A percentile compares a stretch with the other conserved stretches of the same genome.
phyloP scores from a whole-genome alignment of 805 yeast species.

The Candida tibetensis region DNA sequence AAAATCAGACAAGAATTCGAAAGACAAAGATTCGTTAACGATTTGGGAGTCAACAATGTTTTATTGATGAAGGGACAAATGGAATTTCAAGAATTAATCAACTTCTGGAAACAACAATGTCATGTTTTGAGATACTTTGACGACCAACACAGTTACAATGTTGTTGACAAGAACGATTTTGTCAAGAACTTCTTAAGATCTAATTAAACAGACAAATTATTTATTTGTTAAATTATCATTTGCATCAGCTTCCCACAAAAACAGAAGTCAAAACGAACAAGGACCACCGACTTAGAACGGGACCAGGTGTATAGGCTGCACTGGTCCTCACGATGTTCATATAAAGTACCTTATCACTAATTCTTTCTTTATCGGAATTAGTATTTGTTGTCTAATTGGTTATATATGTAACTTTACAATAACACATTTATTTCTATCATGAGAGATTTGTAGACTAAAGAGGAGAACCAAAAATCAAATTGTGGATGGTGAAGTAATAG shows the following conservation, averaged over 20 bases:
- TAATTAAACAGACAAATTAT: conserved; percentile 27
- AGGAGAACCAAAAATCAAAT: too few relatives aligned
- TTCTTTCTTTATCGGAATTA: too few relatives aligned
- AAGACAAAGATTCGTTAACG: conserved; percentile 72
- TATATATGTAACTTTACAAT: background rate
- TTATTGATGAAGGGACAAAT: conserved; percentile 79
- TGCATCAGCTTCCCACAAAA: background rate
- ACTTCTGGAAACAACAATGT: conserved; percentile 88
- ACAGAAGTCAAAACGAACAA: background rate
- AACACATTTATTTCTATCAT: background rate
- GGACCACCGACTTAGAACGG: too few relatives aligned
- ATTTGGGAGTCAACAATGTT: conserved; percentile 62
- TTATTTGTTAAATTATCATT: conserved; percentile 2
- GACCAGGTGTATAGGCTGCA: too few relatives aligned
- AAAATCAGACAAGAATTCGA: conserved; percentile 88
- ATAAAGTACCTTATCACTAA: too few relatives aligned
- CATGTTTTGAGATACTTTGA: conserved; percentile 82
- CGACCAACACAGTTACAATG: conserved; percentile 55
- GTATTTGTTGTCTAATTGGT: background rate
- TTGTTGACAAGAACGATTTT: conserved; percentile 57
- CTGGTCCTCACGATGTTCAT: too few relatives aligned
- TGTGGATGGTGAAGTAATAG: too few relatives aligned
- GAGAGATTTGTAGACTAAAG: too few relatives aligned
- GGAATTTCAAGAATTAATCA: conserved; percentile 86
- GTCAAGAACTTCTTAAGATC: conserved; percentile 74